A percentile compares a stretch with the other conserved stretches of the same genome.
Conservation (phyloP, 441 rosid genomes). For the Oxalis stricta region DNA sequence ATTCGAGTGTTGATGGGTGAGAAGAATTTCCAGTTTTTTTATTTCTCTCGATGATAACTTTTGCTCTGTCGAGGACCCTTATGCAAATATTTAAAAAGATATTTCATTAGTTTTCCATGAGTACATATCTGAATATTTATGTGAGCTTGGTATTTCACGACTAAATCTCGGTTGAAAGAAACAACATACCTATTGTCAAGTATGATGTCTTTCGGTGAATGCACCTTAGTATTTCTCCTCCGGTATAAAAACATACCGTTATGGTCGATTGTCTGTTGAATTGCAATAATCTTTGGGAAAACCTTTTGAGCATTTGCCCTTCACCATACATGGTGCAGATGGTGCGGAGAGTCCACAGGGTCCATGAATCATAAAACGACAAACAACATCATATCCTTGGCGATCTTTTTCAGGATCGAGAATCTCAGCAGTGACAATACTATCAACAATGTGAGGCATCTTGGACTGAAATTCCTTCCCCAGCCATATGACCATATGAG, state of each 20-base stretch:
- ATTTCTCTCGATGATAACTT: not conserved
- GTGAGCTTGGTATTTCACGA: not conserved
- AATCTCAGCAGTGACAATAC: too few species aligned
- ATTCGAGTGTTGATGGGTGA: too few species aligned
- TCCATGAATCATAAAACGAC: not conserved
- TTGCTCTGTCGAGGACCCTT: not conserved
- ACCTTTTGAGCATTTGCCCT: not conserved
- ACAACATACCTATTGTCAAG: not conserved
- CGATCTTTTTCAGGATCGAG: too few species aligned
- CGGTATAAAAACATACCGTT: too few species aligned
- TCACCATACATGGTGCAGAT: not conserved
- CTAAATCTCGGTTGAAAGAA: not conserved
- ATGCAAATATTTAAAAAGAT: too few species aligned
- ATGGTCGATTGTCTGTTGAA: too few species aligned
- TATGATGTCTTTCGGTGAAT: not conserved
- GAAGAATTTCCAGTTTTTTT: too few species aligned
- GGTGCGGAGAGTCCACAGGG: not conserved
- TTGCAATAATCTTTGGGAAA: not conserved
- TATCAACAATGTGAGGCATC: too few species aligned
- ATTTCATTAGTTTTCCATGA: not conserved
- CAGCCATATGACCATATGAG: too few species aligned
- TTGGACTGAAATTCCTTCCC: too few species aligned
- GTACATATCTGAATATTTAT: not conserved
- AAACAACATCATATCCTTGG: not conserved
- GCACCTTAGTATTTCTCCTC: too few species aligned